Percentiles rank a stretch among this genome's conserved stretches.
phyloP scores from a whole-genome alignment of 192 early-diverging fungal species.

The Podila minutissima region DNA sequence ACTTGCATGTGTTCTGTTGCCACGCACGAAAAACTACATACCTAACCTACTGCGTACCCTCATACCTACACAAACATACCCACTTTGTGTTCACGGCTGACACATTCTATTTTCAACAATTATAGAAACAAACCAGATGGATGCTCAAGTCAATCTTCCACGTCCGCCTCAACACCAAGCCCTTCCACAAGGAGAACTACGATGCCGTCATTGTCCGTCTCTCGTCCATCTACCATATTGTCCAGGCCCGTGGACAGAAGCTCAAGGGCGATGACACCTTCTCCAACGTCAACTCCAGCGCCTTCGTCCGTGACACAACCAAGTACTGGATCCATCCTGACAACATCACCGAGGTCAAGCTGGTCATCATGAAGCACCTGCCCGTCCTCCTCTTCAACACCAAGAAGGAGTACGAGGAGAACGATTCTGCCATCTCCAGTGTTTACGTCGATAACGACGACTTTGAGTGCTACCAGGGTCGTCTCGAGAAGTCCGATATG shows the following conservation, averaged over 20 bases:
- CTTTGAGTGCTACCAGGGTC: slow-evolving; percentile 89
- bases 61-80: too few relatives aligned
- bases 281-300: slow-evolving; percentile 39
- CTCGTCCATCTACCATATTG: slow-evolving; percentile 77
- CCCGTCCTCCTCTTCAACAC: slow-evolving; percentile 91
- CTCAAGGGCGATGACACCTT: slow-evolving; percentile 26
- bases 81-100: too few relatives aligned
- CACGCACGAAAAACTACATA: too few relatives aligned
- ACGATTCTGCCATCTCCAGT: slow-evolving; percentile 91
- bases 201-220: slow-evolving; percentile 87
- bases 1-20: too few relatives aligned
- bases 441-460: slow-evolving; percentile 95
- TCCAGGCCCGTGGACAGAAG: slow-evolving; percentile 39
- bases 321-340: slow-evolving; percentile 98
- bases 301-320: slow-evolving; percentile 75
- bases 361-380: slow-evolving; percentile 88
- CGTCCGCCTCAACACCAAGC: slow-evolving; percentile 81
- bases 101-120: too few relatives aligned
- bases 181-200: slow-evolving; percentile 88
- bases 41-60: too few relatives aligned
- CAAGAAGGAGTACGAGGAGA: slow-evolving; percentile 61
- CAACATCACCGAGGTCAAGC: slow-evolving; percentile 94
- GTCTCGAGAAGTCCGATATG: slow-evolving; percentile 87
- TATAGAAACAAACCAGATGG: slow-evolving; percentile 61
- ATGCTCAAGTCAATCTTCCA: slow-evolving; percentile 83